Evolutionary conservation across 2,329 filamentous ascomycete genomes (phyloP), one percentile per base, ranked within the genome.

Genomic region (Botryotinia globosa): DNA sequence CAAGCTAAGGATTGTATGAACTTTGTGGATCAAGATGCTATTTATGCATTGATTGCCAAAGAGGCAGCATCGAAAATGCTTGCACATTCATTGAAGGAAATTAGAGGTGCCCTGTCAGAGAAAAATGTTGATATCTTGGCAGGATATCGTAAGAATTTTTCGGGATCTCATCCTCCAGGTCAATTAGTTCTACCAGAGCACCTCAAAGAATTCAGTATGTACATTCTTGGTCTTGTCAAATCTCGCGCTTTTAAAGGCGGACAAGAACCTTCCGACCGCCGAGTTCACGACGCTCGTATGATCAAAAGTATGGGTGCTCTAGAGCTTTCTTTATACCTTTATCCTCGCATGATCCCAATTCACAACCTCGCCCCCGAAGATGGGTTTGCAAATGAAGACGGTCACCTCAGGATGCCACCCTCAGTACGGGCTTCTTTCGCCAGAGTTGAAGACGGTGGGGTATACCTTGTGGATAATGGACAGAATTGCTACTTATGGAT

Each of bases 201-300:
- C 77, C 87, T 99, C 44, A 98, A 98, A 81, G 96, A 99, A 81
- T 94, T 97, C 78, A 90, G 92, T 79, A 98, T 99, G 94, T 98
- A 96, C 82, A 93, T 97, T 83, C 90, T 99, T 16, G 91, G 92
- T 65, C 85, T 98, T 75, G 84, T 97, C 81, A 99, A 99, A 82
- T 94, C 90, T 72, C 90, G 96, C 73, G 94, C 95, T 4, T 94
- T 98, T 84, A 98, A 98, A 85, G 92, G 93, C 69, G 95, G 95
- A 73, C 90, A 91, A 76, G 96, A 99, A 82, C 92, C 93, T 51
- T 94, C 93, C 16, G 96, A 99, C 82, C 90, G 96, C 75, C 88
- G 96, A 75, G 91, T 97, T 22, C 92, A 98, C 79, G 95, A 98
- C 80, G 91, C 97, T 86, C 90, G 95, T 69, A 91, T 97, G 88